Conservation (phyloP, 805 yeast species). For the Ogataea pignaliae region DNA sequence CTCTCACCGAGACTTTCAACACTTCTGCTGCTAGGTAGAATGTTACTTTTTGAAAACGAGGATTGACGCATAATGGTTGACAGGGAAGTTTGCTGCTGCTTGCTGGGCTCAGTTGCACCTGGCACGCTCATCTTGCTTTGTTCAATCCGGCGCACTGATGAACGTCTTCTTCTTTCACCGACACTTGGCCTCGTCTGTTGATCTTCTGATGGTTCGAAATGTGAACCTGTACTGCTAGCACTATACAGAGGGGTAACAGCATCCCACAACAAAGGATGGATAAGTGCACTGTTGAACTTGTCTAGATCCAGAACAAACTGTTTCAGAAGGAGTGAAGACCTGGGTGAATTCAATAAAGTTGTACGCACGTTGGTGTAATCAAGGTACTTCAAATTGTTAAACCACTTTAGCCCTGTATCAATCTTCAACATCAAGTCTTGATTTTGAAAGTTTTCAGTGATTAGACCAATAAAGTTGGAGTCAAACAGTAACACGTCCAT, state of each 20-base stretch:
- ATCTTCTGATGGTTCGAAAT: background rate
- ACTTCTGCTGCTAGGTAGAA: background rate
- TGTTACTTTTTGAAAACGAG: no score
- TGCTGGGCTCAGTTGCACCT: conserved; percentile 13
- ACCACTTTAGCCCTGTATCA: conserved; percentile 34
- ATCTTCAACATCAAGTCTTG: conserved; percentile 17
- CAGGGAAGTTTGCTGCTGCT: conserved; percentile 3
- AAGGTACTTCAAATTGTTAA: conserved; percentile 25
- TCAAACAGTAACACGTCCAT: conserved; percentile 58
- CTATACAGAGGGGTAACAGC: conserved; percentile 21
- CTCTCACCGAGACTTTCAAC: conserved; percentile 9
- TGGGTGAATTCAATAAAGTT: conserved; percentile 19
- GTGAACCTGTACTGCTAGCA: conserved; percentile 1
- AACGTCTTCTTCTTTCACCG: conserved; percentile 18
- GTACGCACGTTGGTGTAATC: conserved; percentile 12
- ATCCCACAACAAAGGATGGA: conserved; percentile 30
- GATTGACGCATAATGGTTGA: background rate
- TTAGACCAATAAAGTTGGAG: conserved; percentile 28
- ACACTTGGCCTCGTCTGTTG: conserved; percentile 5
- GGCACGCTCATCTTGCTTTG: conserved; percentile 18
- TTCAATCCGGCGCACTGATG: conserved; percentile 20
- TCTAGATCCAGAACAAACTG: conserved; percentile 33
- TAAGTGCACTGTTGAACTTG: conserved; percentile 37
- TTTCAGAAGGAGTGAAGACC: conserved; percentile 25
- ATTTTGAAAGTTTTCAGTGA: conserved; percentile 22